Evolutionary conservation across 2,329 filamentous ascomycete species (phyloP).

Genomic region (Colletotrichum lupini): DNA sequence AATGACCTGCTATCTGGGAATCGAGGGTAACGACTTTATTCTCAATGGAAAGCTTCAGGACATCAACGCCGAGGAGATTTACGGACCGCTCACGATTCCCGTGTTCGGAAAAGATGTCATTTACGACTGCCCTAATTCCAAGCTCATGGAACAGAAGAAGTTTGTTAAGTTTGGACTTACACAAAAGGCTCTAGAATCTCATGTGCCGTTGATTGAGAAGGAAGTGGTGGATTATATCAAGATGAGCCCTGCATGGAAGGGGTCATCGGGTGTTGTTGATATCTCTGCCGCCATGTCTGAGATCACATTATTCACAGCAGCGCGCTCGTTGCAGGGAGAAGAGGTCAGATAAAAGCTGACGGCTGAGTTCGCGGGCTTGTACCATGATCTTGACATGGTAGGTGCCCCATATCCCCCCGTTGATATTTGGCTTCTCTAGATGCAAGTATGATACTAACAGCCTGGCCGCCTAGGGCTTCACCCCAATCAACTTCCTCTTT

Average conservation of each 20-base stretch:
- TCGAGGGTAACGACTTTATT: constrained; percentile 65
- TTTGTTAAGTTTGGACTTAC: constrained; percentile 80
- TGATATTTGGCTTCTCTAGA: no score
- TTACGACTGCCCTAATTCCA: constrained; percentile 86
- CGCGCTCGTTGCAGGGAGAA: constrained; percentile 78
- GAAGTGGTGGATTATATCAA: constrained; percentile 63
- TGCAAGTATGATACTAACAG: no score
- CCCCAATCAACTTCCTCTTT: neutral
- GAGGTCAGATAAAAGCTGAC: constrained; percentile 80
- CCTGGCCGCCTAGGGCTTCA: constrained; percentile 53
- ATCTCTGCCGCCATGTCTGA: constrained; percentile 66
- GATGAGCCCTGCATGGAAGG: neutral
- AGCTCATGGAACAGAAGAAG: constrained; percentile 92
- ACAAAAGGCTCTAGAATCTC: constrained; percentile 69
- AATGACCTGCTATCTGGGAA: neutral
- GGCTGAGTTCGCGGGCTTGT: constrained; percentile 77
- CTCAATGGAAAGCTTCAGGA: constrained; percentile 65
- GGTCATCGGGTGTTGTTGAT: neutral
- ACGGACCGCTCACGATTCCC: constrained; percentile 60
- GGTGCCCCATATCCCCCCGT: no score
- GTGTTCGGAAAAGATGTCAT: constrained; percentile 83
- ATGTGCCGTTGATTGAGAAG: constrained; percentile 77
- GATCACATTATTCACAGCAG: constrained; percentile 85
- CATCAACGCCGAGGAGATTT: constrained; percentile 66
- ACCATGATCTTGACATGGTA: constrained; percentile 84